A percentile compares a stretch with the other conserved stretches of the same genome.
phyloP scores from a whole-genome alignment of 208 protist genomes.

The Wallacemonas collosoma region DNA sequence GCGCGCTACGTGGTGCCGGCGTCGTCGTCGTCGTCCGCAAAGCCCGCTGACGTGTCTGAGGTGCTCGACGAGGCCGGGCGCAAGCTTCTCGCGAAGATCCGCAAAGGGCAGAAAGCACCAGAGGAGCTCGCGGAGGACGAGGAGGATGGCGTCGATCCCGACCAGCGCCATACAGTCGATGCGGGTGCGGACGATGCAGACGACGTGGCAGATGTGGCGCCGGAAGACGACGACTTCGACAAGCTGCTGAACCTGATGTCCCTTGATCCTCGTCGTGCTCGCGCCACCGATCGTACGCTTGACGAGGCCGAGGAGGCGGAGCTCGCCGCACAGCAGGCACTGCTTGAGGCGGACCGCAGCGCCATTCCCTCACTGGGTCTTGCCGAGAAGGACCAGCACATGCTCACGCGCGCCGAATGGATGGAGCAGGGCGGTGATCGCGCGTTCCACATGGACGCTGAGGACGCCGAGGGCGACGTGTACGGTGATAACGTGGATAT shows the following conservation, averaged over 20 bases:
- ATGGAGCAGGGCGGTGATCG: slow-evolving; percentile 71
- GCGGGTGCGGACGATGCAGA: slow-evolving; percentile 5
- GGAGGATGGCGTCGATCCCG: background rate
- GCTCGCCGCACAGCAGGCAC: slow-evolving; percentile 31
- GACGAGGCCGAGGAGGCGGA: slow-evolving; percentile 62
- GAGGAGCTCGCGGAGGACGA: slow-evolving; percentile 22
- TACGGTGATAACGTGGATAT: slow-evolving; percentile 53
- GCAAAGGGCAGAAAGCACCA: background rate
- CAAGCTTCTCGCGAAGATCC: slow-evolving; percentile 20
- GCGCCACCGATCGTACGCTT: slow-evolving; percentile 62
- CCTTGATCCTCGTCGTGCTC: slow-evolving; percentile 60
- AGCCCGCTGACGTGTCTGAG: slow-evolving; percentile 10
- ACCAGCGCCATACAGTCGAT: too few relatives aligned
- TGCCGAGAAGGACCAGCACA: slow-evolving; percentile 38
- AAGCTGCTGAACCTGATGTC: slow-evolving; percentile 63
- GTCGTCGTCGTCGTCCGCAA: background rate
- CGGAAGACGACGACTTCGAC: slow-evolving; percentile 73
- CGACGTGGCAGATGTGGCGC: slow-evolving; percentile 4
- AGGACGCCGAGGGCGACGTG: slow-evolving; percentile 19
- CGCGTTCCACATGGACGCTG: slow-evolving; percentile 70
- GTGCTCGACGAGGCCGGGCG: slow-evolving; percentile 16
- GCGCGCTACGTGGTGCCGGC: background rate
- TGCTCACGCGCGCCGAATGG: slow-evolving; percentile 75
- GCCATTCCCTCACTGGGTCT: slow-evolving; percentile 47
- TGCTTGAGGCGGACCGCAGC: slow-evolving; percentile 59